Evolutionary conservation across 108 stramenopile genomes (phyloP).

Genomic region (Skeletonema costatum): DNA sequence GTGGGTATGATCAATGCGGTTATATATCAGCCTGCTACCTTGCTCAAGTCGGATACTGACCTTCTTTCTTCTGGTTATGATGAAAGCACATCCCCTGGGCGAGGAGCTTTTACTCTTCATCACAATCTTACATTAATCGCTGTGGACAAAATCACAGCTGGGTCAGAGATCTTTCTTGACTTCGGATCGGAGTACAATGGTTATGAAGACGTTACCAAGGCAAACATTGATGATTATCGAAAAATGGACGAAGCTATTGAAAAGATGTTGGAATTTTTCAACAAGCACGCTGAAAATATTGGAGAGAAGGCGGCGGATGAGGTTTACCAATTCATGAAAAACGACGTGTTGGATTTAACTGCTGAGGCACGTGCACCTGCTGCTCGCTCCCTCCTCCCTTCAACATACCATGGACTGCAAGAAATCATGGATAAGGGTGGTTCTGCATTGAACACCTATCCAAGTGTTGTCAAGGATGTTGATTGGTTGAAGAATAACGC

Average conservation of each 20-base stretch:
- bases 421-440: slow-evolving; percentile 2
- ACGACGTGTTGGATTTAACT: slow-evolving; percentile 4
- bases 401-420: slow-evolving; percentile 6
- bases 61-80: slow-evolving; percentile 38
- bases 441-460: slow-evolving; percentile 60
- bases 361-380: slow-evolving; percentile 15
- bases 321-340: slow-evolving; percentile 1
- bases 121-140: slow-evolving; percentile 45
- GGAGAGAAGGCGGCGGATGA: background rate
- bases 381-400: slow-evolving; percentile 9
- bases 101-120: slow-evolving; percentile 71
- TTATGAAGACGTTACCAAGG: slow-evolving; percentile 48
- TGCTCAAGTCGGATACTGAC: slow-evolving; percentile 43
- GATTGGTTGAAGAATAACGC: slow-evolving; percentile 58
- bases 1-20: slow-evolving; percentile 49
- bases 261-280: slow-evolving; percentile 41
- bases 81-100: slow-evolving; percentile 54
- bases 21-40: slow-evolving; percentile 43
- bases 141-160: slow-evolving; percentile 43
- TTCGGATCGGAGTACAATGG: slow-evolving; percentile 71
- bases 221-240: slow-evolving; percentile 37
- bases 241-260: slow-evolving; percentile 45
- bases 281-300: slow-evolving; percentile 18
- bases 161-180: slow-evolving; percentile 72
- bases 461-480: slow-evolving; percentile 26